Base-by-base conservation (phyloP, 1,284 basidiomycete species). In the Coriolopsis trogii region DNA sequence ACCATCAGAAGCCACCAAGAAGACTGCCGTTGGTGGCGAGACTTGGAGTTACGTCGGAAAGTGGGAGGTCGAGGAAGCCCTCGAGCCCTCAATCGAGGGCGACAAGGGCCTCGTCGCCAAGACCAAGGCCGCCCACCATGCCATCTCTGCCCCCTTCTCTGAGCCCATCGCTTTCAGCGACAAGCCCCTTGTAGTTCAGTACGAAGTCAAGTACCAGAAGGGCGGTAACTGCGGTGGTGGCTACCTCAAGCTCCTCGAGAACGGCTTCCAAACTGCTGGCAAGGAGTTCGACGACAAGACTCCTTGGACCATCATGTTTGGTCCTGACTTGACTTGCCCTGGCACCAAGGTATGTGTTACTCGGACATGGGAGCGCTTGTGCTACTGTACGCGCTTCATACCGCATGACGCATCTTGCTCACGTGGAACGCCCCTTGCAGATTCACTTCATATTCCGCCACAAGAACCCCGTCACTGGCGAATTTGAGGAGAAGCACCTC, bases 161-260 rank as follows among this genome's bases (percentile, higher is more conserved):
- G 70, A 82, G 60, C 79, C 90, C 48, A 79, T 98, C 64, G 87
- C 91, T 77, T 92, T 95, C 74, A 85, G 84, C 67, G 78, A 85
- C 58, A 84, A 97, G 76, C 92, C 96, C 36, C 80, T 99, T 43
- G 95, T 99, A 59, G 89, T 99, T 16, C 95, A 98, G 72, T 99
- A 99, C 71, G 97, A 99, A 73, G 95, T 96, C 76, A 98, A 99
- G 79, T 93, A 98, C 72, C 96, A 99, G 79, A 96, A 98, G 75
- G 96, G 96, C 52, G 93, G 98, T 53, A 95, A 96, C 75, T 99
- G 97, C 66, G 97, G 97, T 74, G 97, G 97, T 76, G 97, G 97
- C 34, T 99, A 99, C 77, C 76, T 99, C 76, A 99, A 99, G 78
- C 87, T 99, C 51, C 85, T 99, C 46, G 88, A 91, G 67, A 86